Base-by-base conservation (phyloP, 2,329 filamentous ascomycete species). In the Sporothrix dimorphospora region DNA sequence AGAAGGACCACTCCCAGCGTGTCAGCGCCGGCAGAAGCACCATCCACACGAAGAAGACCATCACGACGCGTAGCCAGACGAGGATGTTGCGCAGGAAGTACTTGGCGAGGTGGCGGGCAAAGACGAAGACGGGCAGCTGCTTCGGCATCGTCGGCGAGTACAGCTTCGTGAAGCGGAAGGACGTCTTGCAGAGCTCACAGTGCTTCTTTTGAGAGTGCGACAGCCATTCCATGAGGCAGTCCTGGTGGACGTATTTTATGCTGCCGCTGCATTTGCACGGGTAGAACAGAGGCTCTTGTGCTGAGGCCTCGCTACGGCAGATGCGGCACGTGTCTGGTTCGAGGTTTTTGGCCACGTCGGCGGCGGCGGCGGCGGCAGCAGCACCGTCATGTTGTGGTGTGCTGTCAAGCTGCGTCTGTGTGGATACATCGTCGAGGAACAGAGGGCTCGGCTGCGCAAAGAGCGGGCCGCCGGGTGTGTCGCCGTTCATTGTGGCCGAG, bases 191-290 rank as follows among this genome's bases (percentile, higher is more conserved):
- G 47, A 99, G 90, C 84, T 99, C 96, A 86, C 97, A 99, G 85
- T 99, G 93, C 82, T 98, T 98, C 88, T 99, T 99, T 81, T 99
- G 94, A 1, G 96, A 98, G 81, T 99, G 97, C 67, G 94, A 95
- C 27, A 99, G 86, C 96, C 96, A 99, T 82, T 98, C 94, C 92
- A 99, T 97, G 82, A 99, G 84, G 81, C 96, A 99, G 80, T 97
- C 93, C 82, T 99, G 96, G 81, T 99, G 96, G 74, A 99, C 96
- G 79, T 92, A 97, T 84, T 97, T 98, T 84, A 99, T 99, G 83
- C 95, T 98, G 72, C 96, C 96, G 79, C 94, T 98, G 84, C 96
- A 99, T 85, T 98, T 98, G 90, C 96, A 99, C 6, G 96, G 96
- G 79, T 97, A 96, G 84, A 97, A 99, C 51, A 99, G 87, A 73